Percentiles rank a stretch among this genome's conserved stretches.
phyloP scores from a whole-genome alignment of 75 land plant species.

The Ceratopteris richardii region DNA sequence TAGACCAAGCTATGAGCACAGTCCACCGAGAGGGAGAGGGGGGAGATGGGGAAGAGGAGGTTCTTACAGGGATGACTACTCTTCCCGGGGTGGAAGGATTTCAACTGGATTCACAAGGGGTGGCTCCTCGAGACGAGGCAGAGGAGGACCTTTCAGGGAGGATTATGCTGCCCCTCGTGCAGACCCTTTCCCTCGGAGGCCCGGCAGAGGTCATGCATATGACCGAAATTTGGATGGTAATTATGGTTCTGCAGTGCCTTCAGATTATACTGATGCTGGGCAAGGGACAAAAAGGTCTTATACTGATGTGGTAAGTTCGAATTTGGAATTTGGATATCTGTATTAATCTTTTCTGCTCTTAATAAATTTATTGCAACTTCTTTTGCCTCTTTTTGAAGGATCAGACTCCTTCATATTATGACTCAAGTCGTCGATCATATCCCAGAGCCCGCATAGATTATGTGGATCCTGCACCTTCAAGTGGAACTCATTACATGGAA shows the following conservation, averaged over 20 bases:
- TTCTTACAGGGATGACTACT: constrained; percentile 2
- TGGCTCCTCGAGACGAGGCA: background rate
- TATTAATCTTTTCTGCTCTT: background rate
- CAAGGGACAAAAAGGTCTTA: constrained; percentile 19
- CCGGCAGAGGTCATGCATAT: constrained; percentile 2
- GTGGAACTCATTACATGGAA: background rate
- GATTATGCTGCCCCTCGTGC: constrained; percentile 10
- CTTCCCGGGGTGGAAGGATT: background rate
- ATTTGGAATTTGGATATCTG: background rate
- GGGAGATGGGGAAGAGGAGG: constrained; percentile 11
- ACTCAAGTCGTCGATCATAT: background rate
- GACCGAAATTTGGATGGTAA: constrained; percentile 9
- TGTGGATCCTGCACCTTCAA: background rate
- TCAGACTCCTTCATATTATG: background rate
- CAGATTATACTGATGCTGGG: constrained; percentile 16
- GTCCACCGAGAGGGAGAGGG: constrained; percentile 8
- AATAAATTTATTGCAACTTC: background rate
- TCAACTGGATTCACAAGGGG: constrained; percentile 2
- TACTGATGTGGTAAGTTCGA: constrained; percentile 14
- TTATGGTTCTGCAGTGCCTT: constrained; percentile 13
- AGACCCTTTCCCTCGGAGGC: background rate
- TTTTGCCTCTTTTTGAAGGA: background rate
- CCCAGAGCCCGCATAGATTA: constrained; percentile 2
- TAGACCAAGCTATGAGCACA: constrained; percentile 1
- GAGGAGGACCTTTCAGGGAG: too few species aligned